These are phyloP conservation scores for Leccinum ochraceum DNA, from an alignment of 768 basidiomycete species.

Conservation along the genomic window DNA sequence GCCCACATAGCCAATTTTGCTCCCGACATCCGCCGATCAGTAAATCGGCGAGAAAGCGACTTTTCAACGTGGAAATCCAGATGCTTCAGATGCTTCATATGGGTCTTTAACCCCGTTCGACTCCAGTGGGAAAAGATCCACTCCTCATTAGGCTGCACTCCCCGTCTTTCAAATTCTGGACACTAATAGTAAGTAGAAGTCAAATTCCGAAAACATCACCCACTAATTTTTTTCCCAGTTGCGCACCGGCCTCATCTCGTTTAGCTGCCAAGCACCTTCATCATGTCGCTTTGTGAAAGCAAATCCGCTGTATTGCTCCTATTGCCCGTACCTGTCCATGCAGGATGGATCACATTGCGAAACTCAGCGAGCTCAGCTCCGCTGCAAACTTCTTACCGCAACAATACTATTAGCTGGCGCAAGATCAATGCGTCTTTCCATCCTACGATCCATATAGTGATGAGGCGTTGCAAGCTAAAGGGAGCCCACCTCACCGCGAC, in stretches of 20 bases:
- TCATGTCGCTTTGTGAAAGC: not conserved
- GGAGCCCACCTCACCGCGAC: not conserved
- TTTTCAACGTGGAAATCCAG: not conserved
- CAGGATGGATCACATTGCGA: not conserved
- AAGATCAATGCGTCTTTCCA: not conserved
- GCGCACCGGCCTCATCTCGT: not conserved
- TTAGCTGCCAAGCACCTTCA: not conserved
- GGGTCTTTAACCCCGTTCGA: not conserved
- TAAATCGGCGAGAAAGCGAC: not conserved
- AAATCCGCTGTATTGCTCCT: not conserved
- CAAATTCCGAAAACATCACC: not conserved
- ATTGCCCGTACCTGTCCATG: not conserved
- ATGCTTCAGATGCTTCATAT: not conserved
- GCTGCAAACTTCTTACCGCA: not conserved
- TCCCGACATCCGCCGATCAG: not conserved
- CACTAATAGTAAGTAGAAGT: not conserved
- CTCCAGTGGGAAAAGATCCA: not conserved
- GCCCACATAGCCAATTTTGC: not conserved
- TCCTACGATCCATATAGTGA: not conserved
- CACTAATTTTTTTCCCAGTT: not conserved
- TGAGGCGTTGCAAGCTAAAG: not conserved
- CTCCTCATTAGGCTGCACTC: not conserved
- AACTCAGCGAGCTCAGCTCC: not conserved
- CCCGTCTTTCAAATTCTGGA: not conserved
- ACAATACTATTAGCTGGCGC: not conserved